These are phyloP conservation scores for Trichoderma semiorbis DNA, from an alignment of 2,329 filamentous ascomycete genomes.

Conservation along the genomic window DNA sequence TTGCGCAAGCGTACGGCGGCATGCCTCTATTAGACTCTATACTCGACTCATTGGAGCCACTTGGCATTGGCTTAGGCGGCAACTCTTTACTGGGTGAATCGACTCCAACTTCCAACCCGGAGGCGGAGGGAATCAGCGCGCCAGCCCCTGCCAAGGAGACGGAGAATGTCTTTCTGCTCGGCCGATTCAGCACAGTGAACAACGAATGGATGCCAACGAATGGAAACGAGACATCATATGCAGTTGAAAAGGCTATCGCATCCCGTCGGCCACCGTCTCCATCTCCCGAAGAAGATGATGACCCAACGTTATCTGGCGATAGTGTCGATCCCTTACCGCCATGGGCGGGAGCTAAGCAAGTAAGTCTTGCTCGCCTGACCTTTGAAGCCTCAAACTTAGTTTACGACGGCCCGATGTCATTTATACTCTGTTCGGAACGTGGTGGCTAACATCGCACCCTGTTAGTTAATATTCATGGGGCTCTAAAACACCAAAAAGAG, in stretches of 20 bases:
- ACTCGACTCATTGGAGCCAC: not conserved
- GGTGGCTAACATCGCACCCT: not conserved
- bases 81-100: not conserved
- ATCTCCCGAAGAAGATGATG: not conserved
- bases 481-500: not conserved
- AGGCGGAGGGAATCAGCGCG: not conserved
- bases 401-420: not conserved
- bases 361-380: not conserved
- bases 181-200: not conserved
- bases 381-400: not conserved
- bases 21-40: not conserved
- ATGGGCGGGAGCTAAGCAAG: conserved; percentile 6
- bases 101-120: not conserved
- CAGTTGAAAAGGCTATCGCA: not conserved
- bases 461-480: not conserved
- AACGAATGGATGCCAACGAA: not conserved
- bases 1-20: not conserved
- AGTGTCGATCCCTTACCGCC: not conserved
- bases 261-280: not conserved
- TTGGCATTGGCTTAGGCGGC: not conserved
- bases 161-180: not conserved
- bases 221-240: not conserved
- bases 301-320: not conserved
- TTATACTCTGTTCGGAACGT: not conserved
- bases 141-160: not conserved